Evolutionary conservation across 2,329 filamentous ascomycete species (phyloP), one percentile per base, ranked within the genome.

Genomic region (Aspergillus piperis): DNA sequence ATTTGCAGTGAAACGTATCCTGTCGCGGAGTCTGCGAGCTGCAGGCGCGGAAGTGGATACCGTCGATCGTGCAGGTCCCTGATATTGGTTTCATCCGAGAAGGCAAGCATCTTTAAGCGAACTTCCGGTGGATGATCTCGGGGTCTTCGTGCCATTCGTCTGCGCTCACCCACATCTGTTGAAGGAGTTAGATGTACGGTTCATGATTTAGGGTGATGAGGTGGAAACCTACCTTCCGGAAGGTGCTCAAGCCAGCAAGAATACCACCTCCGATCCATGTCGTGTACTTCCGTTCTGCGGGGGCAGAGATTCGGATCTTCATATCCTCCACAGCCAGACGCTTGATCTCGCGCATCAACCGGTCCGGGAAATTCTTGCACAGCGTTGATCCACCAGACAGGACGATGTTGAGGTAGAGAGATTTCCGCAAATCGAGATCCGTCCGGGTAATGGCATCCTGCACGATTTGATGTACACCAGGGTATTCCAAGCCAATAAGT

Each of bases 141-240:
- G 95, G 95, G 75, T 99, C 96, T 84, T 99, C 95, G 77, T 99
- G 95, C 95, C 95, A 99, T 82, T 99, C 95, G 74, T 98, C 95
- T 75, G 96, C 94, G 79, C 92, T 96, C 73, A 99, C 95, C 92
- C 95, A 98, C 95, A 99, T 99, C 94, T 96, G 75, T 32, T 58
- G 8, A 30, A 30, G 27, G 36, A 30, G 52, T 66, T 53, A 60
- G 55, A 23, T 32, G 2, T 21, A 30, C 4, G n/a, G 41, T 2
- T 1, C 47, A 52, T 23, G 13, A 17, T n/a, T 3, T 8, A 27
- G 21, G 36, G 15, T 36, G 23, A 15, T 58, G 11, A 5, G 4
- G 2, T 44, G 32, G 21, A 27, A 50, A 74, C 84, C 75, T 78
- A 95, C 92, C 90, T 98, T 99, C 82, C 94, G 89, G 81, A 99